Percentiles rank a stretch among this genome's conserved stretches.
Conservation (phyloP, 805 yeast species). For the Komagataella kurtzmanii region DNA sequence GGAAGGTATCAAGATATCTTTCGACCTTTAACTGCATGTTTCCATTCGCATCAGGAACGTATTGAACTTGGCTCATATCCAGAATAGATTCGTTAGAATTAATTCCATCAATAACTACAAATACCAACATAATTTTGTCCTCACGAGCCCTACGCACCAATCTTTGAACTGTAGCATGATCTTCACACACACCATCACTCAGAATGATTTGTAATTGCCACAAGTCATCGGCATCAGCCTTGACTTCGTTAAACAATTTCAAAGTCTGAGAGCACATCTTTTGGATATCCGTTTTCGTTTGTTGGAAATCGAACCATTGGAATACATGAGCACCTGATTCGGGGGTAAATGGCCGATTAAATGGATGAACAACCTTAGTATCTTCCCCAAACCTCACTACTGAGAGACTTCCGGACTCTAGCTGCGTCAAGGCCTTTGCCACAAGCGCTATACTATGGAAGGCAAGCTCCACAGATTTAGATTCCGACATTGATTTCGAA, state of each 20-base stretch:
- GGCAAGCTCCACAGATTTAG: constrained; percentile 80
- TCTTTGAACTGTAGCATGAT: constrained; percentile 70
- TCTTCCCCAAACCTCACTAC: constrained; percentile 84
- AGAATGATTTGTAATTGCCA: constrained; percentile 92
- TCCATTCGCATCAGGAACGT: constrained; percentile 59
- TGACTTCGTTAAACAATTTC: constrained; percentile 32
- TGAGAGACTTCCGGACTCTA: constrained; percentile 89
- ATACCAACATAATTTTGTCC: constrained; percentile 85
- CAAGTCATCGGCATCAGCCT: constrained; percentile 47
- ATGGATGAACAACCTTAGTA: constrained; percentile 77
- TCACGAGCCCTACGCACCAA: constrained; percentile 88
- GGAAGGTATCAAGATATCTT: constrained; percentile 84
- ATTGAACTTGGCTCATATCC: constrained; percentile 89
- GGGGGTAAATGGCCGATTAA: constrained; percentile 70
- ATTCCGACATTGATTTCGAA: constrained; percentile 94
- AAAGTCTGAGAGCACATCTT: constrained; percentile 62
- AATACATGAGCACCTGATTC: constrained; percentile 77
- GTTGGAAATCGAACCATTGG: constrained; percentile 85
- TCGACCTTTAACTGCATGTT: constrained; percentile 61
- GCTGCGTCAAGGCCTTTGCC: constrained; percentile 82
- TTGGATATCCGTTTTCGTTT: constrained; percentile 73
- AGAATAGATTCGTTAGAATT: constrained; percentile 73
- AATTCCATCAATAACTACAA: constrained; percentile 87
- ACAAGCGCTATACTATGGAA: constrained; percentile 91
- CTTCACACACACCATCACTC: constrained; percentile 96